A percentile compares a stretch with the other conserved stretches of the same genome.
Evolutionary conservation across 106 monocot species (phyloP).

Genomic region (Ottelia alismoides): DNA sequence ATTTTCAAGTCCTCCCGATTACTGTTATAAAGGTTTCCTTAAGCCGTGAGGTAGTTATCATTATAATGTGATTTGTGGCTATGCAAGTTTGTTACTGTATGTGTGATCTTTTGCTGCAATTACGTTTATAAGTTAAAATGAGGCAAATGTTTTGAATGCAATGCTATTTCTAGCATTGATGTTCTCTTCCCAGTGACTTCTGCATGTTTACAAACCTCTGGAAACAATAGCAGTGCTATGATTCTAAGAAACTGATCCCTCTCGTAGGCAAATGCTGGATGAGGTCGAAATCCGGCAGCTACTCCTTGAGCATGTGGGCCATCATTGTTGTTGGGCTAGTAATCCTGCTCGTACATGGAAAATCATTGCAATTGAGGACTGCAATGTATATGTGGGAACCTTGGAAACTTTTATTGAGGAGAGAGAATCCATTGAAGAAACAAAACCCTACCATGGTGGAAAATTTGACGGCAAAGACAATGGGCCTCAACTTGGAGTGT

Average conservation of each 20-base stretch:
- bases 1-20: too few relatives aligned
- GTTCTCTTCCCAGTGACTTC: too few relatives aligned
- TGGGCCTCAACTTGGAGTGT: conserved; percentile 50
- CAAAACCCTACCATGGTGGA: conserved; percentile 44
- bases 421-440: conserved; percentile 50
- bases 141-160: too few relatives aligned
- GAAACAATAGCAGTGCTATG: not conserved
- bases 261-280: conserved; percentile 54
- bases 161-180: too few relatives aligned
- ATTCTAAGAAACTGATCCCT: not conserved
- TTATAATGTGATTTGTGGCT: too few relatives aligned
- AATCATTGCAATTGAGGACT: conserved; percentile 74
- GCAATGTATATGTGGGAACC: conserved; percentile 93
- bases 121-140: not conserved
- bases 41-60: too few relatives aligned
- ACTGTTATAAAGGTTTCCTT: too few relatives aligned
- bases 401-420: conserved; percentile 92
- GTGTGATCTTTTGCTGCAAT: not conserved
- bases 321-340: conserved; percentile 89
- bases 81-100: too few relatives aligned
- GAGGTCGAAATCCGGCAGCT: conserved; percentile 89
- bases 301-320: conserved; percentile 80
- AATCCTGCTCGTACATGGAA: conserved; percentile 82
- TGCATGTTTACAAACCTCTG: not conserved
- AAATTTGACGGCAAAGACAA: conserved; percentile 57